Evolutionary conservation across 2,329 filamentous ascomycete species (phyloP).

Genomic region (Huntiella savannae): DNA sequence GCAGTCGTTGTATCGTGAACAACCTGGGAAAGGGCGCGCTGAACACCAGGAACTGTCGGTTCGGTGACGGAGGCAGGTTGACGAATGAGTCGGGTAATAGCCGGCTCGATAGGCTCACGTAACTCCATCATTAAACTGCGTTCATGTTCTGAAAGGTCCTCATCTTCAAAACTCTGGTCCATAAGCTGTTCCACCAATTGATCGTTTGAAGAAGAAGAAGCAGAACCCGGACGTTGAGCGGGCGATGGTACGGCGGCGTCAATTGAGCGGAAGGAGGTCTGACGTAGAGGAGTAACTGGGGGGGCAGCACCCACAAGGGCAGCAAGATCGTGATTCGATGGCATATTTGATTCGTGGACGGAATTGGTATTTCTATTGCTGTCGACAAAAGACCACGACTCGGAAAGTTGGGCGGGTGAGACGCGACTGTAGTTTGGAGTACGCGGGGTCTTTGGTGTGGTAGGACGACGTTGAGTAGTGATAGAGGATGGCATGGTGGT

Average conservation of each 20-base stretch:
- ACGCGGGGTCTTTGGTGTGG: not conserved
- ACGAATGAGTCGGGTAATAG: not conserved
- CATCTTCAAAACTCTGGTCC: too few species aligned
- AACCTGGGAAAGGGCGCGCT: not conserved
- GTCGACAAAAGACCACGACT: slow-evolving; percentile 42
- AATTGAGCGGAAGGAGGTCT: slow-evolving; percentile 24
- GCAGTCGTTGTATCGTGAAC: not conserved
- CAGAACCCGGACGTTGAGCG: not conserved
- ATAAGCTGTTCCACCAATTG: not conserved
- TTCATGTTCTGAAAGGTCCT: not conserved
- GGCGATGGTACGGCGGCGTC: not conserved
- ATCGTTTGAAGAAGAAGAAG: not conserved
- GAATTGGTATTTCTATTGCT: slow-evolving; percentile 20
- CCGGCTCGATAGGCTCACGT: slow-evolving; percentile 12
- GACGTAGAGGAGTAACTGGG: not conserved
- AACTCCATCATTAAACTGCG: slow-evolving; percentile 12
- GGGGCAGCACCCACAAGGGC: not conserved
- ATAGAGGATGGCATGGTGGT: too few species aligned
- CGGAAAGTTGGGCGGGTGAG: slow-evolving; percentile 20
- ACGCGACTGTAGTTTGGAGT: slow-evolving; percentile 2
- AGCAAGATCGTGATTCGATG: too few species aligned
- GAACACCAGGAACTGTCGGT: not conserved
- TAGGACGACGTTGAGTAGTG: too few species aligned
- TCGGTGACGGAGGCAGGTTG: not conserved
- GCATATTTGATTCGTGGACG: too few species aligned